Evolutionary conservation across 371 early-diverging fungal species (phyloP), one percentile per base, ranked within the genome.

Genomic region (Apophysomyces variabilis): DNA sequence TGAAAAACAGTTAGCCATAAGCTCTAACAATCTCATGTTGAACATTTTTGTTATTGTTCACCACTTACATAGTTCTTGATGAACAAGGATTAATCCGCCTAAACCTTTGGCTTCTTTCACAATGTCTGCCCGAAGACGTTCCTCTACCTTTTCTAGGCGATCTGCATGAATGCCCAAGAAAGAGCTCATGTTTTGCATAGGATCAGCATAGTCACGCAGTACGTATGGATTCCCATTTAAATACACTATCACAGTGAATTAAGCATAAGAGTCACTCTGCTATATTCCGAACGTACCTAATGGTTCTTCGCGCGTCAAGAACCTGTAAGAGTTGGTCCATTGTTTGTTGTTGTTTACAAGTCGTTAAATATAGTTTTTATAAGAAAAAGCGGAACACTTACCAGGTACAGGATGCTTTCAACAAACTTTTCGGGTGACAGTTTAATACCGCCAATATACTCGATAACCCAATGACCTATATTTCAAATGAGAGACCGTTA

Each of bases 291-390:
- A 65, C 39, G 44, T 73, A 79, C 80, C 75, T n/a, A 93, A 64
- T 13, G 91, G 90, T 58, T 93, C 92, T 71, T 91, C 90, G 38
- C 93, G 80, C 21, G 91, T 83, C 35, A 84, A 85, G 64, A 93
- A 87, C 88, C 92, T 92, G 32, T 26, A 26, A 26, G 32, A 26
- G 32, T 26, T 26, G 32, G 32, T 26, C 3, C 3, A 26, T 26
- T 26, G 32, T 26, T 26, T 26, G 32, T 26, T 26, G 32, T 26
- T 26, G 32, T 26, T 26, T 26, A 3, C 32, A 26, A 26, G 1
- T 26, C 32, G 32, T 26, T 26, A 26, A 26, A 26, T 26, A 26
- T 26, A 26, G 32, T 26, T 7, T 46, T 0, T 41, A 7, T 60
- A 13, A 13, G 1, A 44, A 21, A 12, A 5, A 36, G 16, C 16